Conservation (phyloP, 306 rosid species). For the Fagus crenata region DNA sequence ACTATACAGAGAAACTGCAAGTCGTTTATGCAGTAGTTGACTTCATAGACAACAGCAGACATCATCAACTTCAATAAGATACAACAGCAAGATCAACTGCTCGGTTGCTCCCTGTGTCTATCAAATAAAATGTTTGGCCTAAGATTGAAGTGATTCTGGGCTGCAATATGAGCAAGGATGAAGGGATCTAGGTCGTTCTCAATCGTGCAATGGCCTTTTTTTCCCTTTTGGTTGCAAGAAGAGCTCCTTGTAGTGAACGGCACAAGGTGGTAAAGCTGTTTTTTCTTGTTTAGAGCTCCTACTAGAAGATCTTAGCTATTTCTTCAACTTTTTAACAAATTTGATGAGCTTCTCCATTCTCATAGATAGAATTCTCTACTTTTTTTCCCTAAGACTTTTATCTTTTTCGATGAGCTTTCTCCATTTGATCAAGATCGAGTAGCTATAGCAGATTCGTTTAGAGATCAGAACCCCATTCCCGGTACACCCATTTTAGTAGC, state of each 20-base stretch:
- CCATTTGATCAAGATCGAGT: too few species aligned
- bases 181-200: constrained; percentile 13
- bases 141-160: constrained; percentile 38
- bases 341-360: constrained; percentile 27
- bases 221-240: constrained; percentile 25
- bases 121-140: constrained; percentile 42
- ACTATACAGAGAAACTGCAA: too few species aligned
- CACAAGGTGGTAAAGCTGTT: neutral
- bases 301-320: constrained; percentile 7
- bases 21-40: too few species aligned
- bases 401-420: neutral
- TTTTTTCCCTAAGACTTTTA: too few species aligned
- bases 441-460: too few species aligned
- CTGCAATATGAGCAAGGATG: constrained; percentile 29
- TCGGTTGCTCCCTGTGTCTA: neutral
- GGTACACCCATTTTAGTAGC: too few species aligned
- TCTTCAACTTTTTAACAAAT: constrained; percentile 31
- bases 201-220: neutral
- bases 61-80: neutral
- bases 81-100: neutral
- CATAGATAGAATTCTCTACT: neutral
- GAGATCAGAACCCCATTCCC: too few species aligned
- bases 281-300: neutral
- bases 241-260: constrained; percentile 39
- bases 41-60: too few species aligned